Evolutionary conservation across 805 yeast species (phyloP), one percentile per base, ranked within the genome.

Genomic region (Lachancea fermentati): DNA sequence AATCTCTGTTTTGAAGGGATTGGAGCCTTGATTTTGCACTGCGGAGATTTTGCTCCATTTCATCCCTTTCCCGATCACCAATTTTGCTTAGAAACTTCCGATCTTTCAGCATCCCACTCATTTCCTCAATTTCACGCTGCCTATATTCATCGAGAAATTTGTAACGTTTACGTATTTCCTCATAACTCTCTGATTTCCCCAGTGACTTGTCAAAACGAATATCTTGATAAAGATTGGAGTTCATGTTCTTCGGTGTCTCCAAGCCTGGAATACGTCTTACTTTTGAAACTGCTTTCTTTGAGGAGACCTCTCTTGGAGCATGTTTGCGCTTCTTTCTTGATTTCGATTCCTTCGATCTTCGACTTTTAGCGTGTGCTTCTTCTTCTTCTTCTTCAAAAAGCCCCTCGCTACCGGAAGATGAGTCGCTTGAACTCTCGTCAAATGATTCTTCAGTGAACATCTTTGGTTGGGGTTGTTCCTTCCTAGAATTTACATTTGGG

Each of bases 191-290:
- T 1, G 93, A 85, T 51, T 78, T 82, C 42, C 97, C 97, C 47
- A 78, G 78, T 0, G 96, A 88, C 2, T 91, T 75, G 61, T 93
- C 96, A 59, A 93, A 93, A 50, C 98, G 72, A 25, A 94, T 81
- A 65, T 93, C 98, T 36, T 76, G 73, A 57, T 83, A 81, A 19
- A 81, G 62, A 12, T 67, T 68, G 12, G 55, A 43, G 28, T 56
- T 52, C 37, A 60, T 52, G 41, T 63, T 57, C 48, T 60, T 68
- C 17, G 66, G 64, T 17, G 62, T 54, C 36, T 68, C 69, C 34
- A 83, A 57, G 0, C 91, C 93, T 2, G 85, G 91, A 9, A 89
- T 79, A 32, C 80, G 78, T 48, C 97, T 72, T 28, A 86, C 68
- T 47, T 71, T 69, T 0, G 86, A 67, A 0, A 83, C 94, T 13